These are phyloP conservation scores for Xylaria sp. DNA, from an alignment of 2,329 filamentous ascomycete genomes.

Conservation along the genomic window DNA sequence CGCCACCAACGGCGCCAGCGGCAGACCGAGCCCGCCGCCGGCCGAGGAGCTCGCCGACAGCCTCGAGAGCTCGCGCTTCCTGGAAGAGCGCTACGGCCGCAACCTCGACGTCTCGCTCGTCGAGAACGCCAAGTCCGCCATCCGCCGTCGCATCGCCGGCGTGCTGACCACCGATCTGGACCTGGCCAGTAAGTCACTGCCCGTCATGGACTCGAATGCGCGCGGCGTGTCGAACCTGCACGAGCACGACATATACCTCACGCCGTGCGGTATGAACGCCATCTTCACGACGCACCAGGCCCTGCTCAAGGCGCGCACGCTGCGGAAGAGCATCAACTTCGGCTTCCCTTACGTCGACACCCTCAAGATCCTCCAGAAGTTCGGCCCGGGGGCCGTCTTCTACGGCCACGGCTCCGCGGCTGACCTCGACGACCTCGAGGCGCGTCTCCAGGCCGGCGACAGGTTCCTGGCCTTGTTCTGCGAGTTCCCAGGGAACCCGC, in stretches of 20 bases:
- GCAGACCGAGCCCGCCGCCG: slow-evolving; percentile 9
- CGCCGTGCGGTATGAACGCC: slow-evolving; percentile 91
- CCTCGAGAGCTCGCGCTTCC: slow-evolving; percentile 79
- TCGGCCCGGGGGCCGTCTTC: slow-evolving; percentile 87
- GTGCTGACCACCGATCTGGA: slow-evolving; percentile 80
- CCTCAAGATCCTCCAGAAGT: slow-evolving; percentile 93
- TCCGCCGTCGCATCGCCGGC: slow-evolving; percentile 87
- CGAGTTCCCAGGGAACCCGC: slow-evolving; percentile 93
- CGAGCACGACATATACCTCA: slow-evolving; percentile 90
- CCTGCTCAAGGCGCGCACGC: slow-evolving; percentile 72
- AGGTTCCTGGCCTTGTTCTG: slow-evolving; percentile 86
- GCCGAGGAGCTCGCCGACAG: slow-evolving; percentile 53
- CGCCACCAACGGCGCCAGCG: slow-evolving; percentile 18
- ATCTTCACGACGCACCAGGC: slow-evolving; percentile 89
- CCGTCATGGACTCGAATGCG: slow-evolving; percentile 60
- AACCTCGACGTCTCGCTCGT: slow-evolving; percentile 86
- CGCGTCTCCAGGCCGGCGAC: slow-evolving; percentile 75
- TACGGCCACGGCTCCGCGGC: slow-evolving; percentile 82
- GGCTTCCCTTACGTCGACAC: slow-evolving; percentile 99
- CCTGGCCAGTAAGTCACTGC: slow-evolving; percentile 63
- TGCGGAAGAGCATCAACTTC: slow-evolving; percentile 83
- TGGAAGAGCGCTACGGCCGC: slow-evolving; percentile 93
- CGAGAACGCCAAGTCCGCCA: slow-evolving; percentile 84
- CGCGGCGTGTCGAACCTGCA: slow-evolving; percentile 73
- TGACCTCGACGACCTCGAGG: slow-evolving; percentile 87